A percentile compares a stretch with the other conserved stretches of the same genome.
Conservation (phyloP, 1,139 yeast genomes). For the Yamadazyma dendronema region DNA sequence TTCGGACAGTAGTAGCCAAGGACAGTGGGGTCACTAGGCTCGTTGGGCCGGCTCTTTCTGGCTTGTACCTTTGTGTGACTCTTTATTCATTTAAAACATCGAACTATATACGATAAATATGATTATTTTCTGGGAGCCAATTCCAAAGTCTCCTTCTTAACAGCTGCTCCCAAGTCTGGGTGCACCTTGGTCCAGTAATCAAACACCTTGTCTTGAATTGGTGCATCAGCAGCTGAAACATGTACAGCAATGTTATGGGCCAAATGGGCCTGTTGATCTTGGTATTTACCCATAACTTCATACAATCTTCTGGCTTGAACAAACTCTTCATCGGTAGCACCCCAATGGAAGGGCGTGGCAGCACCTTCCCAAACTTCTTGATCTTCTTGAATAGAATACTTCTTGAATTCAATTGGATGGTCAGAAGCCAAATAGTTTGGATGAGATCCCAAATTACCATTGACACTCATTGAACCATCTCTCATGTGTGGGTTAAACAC, state of each 20-base stretch:
- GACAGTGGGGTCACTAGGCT: too few relatives aligned
- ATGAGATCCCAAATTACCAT: conserved; percentile 74
- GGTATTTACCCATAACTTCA: conserved; percentile 70
- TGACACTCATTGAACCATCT: conserved; percentile 78
- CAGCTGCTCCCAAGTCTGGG: conserved; percentile 54
- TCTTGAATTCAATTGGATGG: conserved; percentile 51
- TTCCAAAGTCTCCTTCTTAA: conserved; percentile 62
- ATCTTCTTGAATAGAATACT: conserved; percentile 45
- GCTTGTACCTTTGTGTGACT: background rate
- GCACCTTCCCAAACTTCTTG: conserved; percentile 91
- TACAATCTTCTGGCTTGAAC: conserved; percentile 65
- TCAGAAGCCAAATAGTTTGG: conserved; percentile 68
- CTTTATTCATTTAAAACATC: background rate
- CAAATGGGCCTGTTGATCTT: conserved; percentile 76
- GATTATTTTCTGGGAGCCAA: conserved; percentile 50
- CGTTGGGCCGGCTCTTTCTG: background rate
- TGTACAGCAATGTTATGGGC: conserved; percentile 84
- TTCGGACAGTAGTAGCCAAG: too few relatives aligned
- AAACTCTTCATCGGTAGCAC: conserved; percentile 66
- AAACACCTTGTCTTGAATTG: conserved; percentile 75
- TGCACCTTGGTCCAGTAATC: conserved; percentile 70
- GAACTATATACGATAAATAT: background rate
- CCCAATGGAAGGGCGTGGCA: conserved; percentile 88
- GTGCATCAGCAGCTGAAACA: conserved; percentile 64
- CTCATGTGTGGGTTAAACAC: conserved; percentile 61